Evolutionary conservation across 306 rosid species (phyloP).

Genomic region (Vigna radiata): DNA sequence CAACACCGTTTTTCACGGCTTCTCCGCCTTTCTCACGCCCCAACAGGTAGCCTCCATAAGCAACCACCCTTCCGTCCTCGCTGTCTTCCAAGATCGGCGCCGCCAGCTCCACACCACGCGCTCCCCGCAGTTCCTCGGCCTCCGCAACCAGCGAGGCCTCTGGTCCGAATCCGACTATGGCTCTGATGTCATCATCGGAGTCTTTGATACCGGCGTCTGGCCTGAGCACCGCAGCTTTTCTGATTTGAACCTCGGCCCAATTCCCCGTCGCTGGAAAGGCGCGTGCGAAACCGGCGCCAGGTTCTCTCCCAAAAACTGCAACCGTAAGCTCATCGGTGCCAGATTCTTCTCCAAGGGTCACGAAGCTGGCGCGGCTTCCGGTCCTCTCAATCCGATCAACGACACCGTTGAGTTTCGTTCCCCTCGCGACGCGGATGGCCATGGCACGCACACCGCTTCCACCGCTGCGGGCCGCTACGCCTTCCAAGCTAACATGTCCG

Average conservation of each 20-base stretch:
- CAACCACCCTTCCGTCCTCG: constrained; percentile 69
- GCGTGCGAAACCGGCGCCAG: constrained; percentile 69
- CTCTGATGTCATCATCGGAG: constrained; percentile 81
- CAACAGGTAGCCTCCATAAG: constrained; percentile 52
- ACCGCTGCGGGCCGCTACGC: constrained; percentile 84
- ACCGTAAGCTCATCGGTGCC: constrained; percentile 79
- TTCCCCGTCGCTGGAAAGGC: constrained; percentile 87
- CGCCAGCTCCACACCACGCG: constrained; percentile 92
- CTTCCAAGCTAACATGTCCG: constrained; percentile 76
- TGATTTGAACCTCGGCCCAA: constrained; percentile 72
- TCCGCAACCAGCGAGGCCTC: constrained; percentile 83
- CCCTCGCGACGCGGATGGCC: constrained; percentile 93
- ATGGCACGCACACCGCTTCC: constrained; percentile 93
- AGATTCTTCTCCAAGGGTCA: constrained; percentile 84
- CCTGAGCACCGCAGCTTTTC: constrained; percentile 86
- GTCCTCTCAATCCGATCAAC: constrained; percentile 64
- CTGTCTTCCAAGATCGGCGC: constrained; percentile 75
- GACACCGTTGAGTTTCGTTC: constrained; percentile 81
- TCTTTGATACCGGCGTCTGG: constrained; percentile 89
- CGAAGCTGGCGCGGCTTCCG: constrained; percentile 59
- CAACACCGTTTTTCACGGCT: constrained; percentile 86
- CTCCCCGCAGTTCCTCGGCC: constrained; percentile 93
- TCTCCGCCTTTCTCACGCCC: constrained; percentile 71
- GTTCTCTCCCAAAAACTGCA: constrained; percentile 65
- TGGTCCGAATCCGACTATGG: constrained; percentile 96